phyloP scores from a whole-genome alignment of 345 rosid genomes.

The Euphorbia tirucalli region DNA sequence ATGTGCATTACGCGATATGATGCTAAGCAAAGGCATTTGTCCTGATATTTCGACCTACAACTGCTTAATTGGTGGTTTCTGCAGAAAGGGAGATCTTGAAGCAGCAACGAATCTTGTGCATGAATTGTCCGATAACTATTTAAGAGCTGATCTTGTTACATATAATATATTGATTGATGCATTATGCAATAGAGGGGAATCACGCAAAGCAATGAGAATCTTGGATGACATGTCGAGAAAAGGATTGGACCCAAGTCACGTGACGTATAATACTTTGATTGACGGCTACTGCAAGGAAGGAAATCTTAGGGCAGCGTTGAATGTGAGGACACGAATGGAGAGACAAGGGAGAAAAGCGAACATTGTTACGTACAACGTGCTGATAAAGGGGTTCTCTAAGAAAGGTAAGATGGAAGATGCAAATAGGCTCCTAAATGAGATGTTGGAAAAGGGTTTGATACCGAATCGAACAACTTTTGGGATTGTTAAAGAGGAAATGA shows the following conservation, averaged over 20 bases:
- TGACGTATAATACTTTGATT: conserved; percentile 69
- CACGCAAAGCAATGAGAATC: conserved; percentile 56
- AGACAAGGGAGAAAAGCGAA: conserved; percentile 61
- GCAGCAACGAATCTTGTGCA: conserved; percentile 40
- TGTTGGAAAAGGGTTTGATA: conserved; percentile 81
- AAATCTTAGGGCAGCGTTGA: conserved; percentile 61
- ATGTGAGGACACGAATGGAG: conserved; percentile 61
- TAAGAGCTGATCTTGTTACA: conserved; percentile 54
- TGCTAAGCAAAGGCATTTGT: conserved; percentile 46
- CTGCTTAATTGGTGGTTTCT: conserved; percentile 67
- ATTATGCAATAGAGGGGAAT: conserved; percentile 53
- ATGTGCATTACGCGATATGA: conserved; percentile 40
- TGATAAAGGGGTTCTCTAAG: conserved; percentile 58
- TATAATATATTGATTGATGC: conserved; percentile 65
- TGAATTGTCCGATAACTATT: conserved; percentile 42
- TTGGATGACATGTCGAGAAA: conserved; percentile 47
- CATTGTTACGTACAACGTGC: conserved; percentile 62
- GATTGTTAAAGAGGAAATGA: conserved; percentile 65
- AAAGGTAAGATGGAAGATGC: conserved; percentile 71
- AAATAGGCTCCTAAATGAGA: conserved; percentile 74
- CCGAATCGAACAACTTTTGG: conserved; percentile 67
- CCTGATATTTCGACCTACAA: conserved; percentile 62
- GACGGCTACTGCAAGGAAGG: conserved; percentile 72
- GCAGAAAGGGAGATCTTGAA: conserved; percentile 41
- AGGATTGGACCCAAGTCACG: conserved; percentile 60